Conservation (phyloP, 345 rosid genomes). For the Schrenkiella parvula region DNA sequence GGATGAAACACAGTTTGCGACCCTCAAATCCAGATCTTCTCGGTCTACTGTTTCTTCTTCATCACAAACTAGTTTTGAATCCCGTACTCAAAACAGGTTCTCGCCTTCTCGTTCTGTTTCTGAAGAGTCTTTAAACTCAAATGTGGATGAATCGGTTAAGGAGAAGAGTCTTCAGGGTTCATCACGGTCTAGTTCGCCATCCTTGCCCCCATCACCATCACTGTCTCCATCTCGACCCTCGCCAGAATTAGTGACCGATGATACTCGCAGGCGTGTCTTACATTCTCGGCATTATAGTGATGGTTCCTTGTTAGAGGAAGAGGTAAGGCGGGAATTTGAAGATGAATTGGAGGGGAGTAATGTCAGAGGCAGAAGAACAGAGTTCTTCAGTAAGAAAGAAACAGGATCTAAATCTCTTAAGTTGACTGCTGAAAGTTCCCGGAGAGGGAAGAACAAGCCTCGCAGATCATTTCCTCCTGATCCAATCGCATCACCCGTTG, state of each 20-base stretch:
- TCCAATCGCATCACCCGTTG: constrained; percentile 14
- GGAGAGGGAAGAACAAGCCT: constrained; percentile 16
- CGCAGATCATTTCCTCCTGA: constrained; percentile 33
- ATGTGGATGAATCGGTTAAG: constrained; percentile 38
- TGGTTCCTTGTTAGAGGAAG: constrained; percentile 23
- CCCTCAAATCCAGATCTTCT: constrained; percentile 41
- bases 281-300: constrained; percentile 35
- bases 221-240: constrained; percentile 14
- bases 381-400: constrained; percentile 16
- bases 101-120: constrained; percentile 44
- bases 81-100: constrained; percentile 37
- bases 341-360: constrained; percentile 12
- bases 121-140: constrained; percentile 38
- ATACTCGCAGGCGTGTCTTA: neutral
- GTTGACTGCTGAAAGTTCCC: constrained; percentile 14
- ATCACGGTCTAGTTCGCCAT: constrained; percentile 33
- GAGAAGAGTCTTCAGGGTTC: constrained; percentile 35
- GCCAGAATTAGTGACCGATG: constrained; percentile 2
- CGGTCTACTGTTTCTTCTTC: constrained; percentile 43
- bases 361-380: constrained; percentile 15
- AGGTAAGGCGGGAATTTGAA: constrained; percentile 1
- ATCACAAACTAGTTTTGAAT: constrained; percentile 40
- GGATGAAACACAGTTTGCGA: constrained; percentile 52
- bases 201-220: constrained; percentile 25
- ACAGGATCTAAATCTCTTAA: constrained; percentile 26